Percentiles rank a stretch among this genome's conserved stretches.
Conservation (phyloP, 2,329 filamentous ascomycete genomes). For the Phyllosticta citriasiana region DNA sequence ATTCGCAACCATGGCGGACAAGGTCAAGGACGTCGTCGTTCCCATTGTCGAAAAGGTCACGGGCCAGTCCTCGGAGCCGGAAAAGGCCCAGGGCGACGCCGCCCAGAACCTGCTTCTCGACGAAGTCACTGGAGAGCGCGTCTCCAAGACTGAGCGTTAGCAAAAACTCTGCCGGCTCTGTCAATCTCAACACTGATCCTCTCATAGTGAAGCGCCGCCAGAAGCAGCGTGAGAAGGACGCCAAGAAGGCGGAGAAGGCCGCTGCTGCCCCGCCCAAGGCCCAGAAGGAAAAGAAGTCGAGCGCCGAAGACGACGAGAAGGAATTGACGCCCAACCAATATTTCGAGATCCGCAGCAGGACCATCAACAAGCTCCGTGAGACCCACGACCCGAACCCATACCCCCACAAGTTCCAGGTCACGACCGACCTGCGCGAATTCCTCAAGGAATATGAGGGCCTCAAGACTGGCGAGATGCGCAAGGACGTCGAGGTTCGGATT, state of each 20-base stretch:
- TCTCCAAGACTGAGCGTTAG: constrained; percentile 41
- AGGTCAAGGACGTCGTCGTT: constrained; percentile 54
- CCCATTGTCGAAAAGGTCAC: constrained; percentile 52
- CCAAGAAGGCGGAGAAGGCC: constrained; percentile 80
- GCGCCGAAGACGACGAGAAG: constrained; percentile 53
- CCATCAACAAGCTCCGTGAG: constrained; percentile 65
- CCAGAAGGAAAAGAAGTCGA: constrained; percentile 51
- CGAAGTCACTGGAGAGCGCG: constrained; percentile 81
- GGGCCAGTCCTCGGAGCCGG: constrained; percentile 24
- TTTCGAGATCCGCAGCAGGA: constrained; percentile 87
- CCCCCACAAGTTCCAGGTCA: constrained; percentile 86
- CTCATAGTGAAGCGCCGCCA: constrained; percentile 82
- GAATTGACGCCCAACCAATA: constrained; percentile 79
- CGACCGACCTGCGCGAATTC: constrained; percentile 74
- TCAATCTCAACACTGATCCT: constrained; percentile 15
- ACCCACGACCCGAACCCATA: constrained; percentile 63
- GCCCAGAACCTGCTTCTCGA: constrained; percentile 66
- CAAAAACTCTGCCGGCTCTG: neutral
- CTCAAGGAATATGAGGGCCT: constrained; percentile 66
- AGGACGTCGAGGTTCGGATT: constrained; percentile 64
- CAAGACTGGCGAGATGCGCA: constrained; percentile 76
- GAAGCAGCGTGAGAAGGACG: constrained; percentile 81
- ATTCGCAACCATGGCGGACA: constrained; percentile 18
- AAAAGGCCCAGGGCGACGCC: constrained; percentile 19
- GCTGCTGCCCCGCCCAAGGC: constrained; percentile 54